Conservation (phyloP, 805 yeast species). For the Cyberlindnera mycetangii region DNA sequence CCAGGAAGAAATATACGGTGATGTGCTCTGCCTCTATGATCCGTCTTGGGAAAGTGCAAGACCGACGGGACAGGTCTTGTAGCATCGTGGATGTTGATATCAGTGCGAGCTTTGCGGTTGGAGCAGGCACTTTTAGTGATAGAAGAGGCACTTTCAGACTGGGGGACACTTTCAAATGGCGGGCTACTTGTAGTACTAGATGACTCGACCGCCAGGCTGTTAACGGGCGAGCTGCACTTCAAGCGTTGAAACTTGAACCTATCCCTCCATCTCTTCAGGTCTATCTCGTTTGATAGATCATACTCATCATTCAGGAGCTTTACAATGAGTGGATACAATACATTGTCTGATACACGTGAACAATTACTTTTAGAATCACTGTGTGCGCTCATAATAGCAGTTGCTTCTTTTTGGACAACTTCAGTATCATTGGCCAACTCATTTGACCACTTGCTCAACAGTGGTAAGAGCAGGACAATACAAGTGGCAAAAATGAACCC, state of each 20-base stretch:
- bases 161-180: neutral
- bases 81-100: constrained; percentile 23
- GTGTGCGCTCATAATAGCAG: neutral
- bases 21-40: constrained; percentile 38
- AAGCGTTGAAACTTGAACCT: constrained; percentile 4
- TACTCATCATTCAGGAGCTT: constrained; percentile 4
- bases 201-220: neutral
- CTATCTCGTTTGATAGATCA: constrained; percentile 10
- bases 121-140: no score
- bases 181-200: neutral
- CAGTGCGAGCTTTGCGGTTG: constrained; percentile 18
- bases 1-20: constrained; percentile 46
- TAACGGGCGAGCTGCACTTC: neutral
- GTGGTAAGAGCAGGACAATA: neutral
- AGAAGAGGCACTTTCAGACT: neutral
- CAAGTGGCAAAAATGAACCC: neutral
- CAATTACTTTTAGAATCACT: no score
- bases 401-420: neutral
- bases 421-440: no score
- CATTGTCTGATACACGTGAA: neutral
- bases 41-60: constrained; percentile 25
- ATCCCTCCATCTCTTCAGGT: constrained; percentile 11
- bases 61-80: constrained; percentile 25
- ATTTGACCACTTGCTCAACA: no score
- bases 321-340: neutral